Base-by-base conservation (phyloP, 192 early-diverging fungal species). In the Blastocladiella britannica region DNA sequence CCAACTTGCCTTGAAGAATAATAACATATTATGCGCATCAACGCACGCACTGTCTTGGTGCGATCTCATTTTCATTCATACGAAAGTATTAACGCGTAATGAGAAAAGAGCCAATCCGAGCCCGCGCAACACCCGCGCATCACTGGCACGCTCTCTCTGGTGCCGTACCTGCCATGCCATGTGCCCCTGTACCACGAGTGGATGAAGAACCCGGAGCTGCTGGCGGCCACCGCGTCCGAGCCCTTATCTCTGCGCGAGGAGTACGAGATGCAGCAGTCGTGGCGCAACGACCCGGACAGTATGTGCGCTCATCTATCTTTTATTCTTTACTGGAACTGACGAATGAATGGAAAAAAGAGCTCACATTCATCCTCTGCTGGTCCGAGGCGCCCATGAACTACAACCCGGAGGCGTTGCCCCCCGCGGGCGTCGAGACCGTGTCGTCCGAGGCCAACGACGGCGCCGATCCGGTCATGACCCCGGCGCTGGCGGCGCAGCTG, bases 221-320 rank as follows among this genome's bases (percentile, higher is more conserved):
- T 65, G 83, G 91, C 90, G 63, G 85, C 88, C 84, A 97, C 91
- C 12, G 93, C 89, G 3, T 94, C 91, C 7, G 91, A 97, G 65
- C 91, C 92, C 9, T 73, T 97, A 52, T 78, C 77, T 5, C 65
- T 97, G 23, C 84, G 91, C 9, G 91, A 95, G 73, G 93, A 97
- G 58, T 93, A 87, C 56, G 86, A 70, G 25, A 97, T 97, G 93
- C 91, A 93, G 59, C 67, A 75, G 63, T 80, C 84, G 0, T 97
- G 93, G 93, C 74, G 76, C 53, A 63, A 68, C 8, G 93, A 97
- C 61, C 75, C 80, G 25, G 75, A 90, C 30, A 93, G 76, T 82
- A 67, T 47, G 67, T 56, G 27, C 5, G 12, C 55, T 54, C 22
- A 51, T 3, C 52, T 7, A 53, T 56, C 20, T 28, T 30, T 51